Evolutionary conservation across 1,139 yeast genomes (phyloP), one percentile per base, ranked within the genome.

Genomic region (Suhomyces bolitotheri): DNA sequence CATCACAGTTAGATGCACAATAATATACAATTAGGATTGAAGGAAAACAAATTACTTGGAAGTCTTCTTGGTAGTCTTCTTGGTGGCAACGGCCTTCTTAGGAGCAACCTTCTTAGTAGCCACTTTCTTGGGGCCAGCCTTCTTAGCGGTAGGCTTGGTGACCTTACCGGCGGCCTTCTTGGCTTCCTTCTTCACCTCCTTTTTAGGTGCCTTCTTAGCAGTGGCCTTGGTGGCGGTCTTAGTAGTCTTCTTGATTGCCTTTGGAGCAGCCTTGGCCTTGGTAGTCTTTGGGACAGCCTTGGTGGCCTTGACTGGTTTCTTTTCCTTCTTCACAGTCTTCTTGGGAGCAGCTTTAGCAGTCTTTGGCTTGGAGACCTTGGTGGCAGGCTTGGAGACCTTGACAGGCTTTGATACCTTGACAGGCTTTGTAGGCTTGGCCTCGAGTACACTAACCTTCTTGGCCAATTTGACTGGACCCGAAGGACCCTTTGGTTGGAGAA

Each of bases 401-500:
- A 25, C 29, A 16, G 50, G 50, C 45, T 54, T 57, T 17, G 44
- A 38, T 23, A 43, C 31, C 22, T 49, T 50, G 16, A 43, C 39
- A n/a, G 40, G 14, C 24, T 38, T 27, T 7, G 54, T 53, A 16
- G 19, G 14, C 34, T 37, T 35, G 9, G 34, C 14, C 27, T 37
- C 33, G 10, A 26, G 31, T 22, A 16, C 23, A 14, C 15, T 22
- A 13, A 12, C 65, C 51, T 63, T 60, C 69, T 77, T 78, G 53
- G 68, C 71, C 47, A 80, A 62, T 62, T 82, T 82, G 47, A 82
- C 79, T 20, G 88, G 83, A 29, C 89, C 89, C 19, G 86, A 78
- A 13, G 88, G 80, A 41, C 96, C 96, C 70, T 87, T 88, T 57
- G 96, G 96, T 64, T 86, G 96, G 31, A 76, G 62, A 52, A 89